Evolutionary conservation across 495 filamentous ascomycete genomes (phyloP).

Genomic region (Parathielavia hyrcaniae): DNA sequence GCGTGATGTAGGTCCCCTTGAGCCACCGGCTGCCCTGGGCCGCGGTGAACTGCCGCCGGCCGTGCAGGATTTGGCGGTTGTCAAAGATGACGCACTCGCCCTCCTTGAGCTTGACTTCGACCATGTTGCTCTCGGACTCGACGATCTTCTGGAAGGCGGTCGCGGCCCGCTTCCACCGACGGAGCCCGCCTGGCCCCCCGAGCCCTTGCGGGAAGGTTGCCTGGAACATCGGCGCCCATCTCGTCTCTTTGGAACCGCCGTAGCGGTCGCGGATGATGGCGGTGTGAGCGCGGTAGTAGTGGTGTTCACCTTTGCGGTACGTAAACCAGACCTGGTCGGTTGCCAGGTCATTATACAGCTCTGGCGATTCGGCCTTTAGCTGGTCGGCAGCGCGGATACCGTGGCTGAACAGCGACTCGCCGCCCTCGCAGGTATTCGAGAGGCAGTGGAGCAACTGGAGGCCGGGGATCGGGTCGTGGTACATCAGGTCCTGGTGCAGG

Average conservation of each 20-base stretch:
- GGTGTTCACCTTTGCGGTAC: slow-evolving; percentile 61
- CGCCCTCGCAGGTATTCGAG: slow-evolving; percentile 64
- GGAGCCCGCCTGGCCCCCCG: slow-evolving; percentile 13
- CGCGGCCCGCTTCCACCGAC: slow-evolving; percentile 38
- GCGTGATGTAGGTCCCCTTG: slow-evolving; percentile 75
- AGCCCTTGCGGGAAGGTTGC: slow-evolving; percentile 10
- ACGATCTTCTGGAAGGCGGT: slow-evolving; percentile 42
- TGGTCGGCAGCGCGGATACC: slow-evolving; percentile 52
- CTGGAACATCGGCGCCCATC: slow-evolving; percentile 58
- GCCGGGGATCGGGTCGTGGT: slow-evolving; percentile 70
- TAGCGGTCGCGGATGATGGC: slow-evolving; percentile 42
- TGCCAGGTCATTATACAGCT: slow-evolving; percentile 36
- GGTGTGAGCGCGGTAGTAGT: slow-evolving; percentile 50
- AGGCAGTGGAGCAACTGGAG: slow-evolving; percentile 85
- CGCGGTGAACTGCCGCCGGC: slow-evolving; percentile 62
- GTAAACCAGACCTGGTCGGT: slow-evolving; percentile 52
- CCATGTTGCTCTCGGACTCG: slow-evolving; percentile 46
- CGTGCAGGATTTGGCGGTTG: slow-evolving; percentile 75
- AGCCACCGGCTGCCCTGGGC: slow-evolving; percentile 63
- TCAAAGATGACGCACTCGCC: slow-evolving; percentile 85
- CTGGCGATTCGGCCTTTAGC: slow-evolving; percentile 30
- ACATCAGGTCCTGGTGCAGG: slow-evolving; percentile 89
- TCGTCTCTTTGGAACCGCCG: slow-evolving; percentile 38
- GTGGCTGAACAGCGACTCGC: slow-evolving; percentile 78
- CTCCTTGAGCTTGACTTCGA: slow-evolving; percentile 64